Base-by-base conservation (phyloP, 805 yeast genomes). In the Lipomyces yamanashiensis region DNA sequence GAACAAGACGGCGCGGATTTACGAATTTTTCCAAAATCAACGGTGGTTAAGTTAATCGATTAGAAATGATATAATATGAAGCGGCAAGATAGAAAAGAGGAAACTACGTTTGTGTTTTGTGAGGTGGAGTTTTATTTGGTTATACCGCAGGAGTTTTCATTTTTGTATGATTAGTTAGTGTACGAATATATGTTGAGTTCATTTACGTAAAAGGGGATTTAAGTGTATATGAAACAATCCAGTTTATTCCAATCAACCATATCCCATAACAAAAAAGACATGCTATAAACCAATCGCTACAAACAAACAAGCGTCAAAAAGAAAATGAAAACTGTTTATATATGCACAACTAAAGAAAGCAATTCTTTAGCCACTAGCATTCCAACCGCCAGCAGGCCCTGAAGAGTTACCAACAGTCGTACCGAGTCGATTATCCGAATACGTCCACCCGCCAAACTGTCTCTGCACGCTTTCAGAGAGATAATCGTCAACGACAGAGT, bases 401-500 rank as follows among this genome's bases (percentile, higher is more conserved):
- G 63, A 61, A 21, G 63, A 61, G 23, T 51, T 48, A 17, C 65
- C 70, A 12, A 61, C 62, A 6, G 69, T 66, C n/a, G 62, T 67
- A n/a, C 64, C 70, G 17, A 67, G 48, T 36, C 70, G 50, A 47
- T 64, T 66, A 23, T 74, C 77, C 23, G 78, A 74, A 76, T 92
- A 93, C 1, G 98, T 93, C 99, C 99, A 95, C 7, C 99, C 98
- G 53, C 97, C 98, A 80, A 95, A 95, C 78, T 95, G 98, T 74
- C 89, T 86, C 77, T 95, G 99, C n/a, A 95, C 97, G 71, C 92
- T 85, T 71, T 92, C 98, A 72, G 96, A 89, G 67, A 95, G 82
- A 70, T 84, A 90, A 64, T 76, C 79, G 74, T 92, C 96, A 17
- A 92, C 97, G 12, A 95, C 98, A 66, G 96, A 89, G 75, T 95